Evolutionary conservation across 2,329 filamentous ascomycete genomes (phyloP), one percentile per base, ranked within the genome.

Genomic region (Diaporthe citriasiana): DNA sequence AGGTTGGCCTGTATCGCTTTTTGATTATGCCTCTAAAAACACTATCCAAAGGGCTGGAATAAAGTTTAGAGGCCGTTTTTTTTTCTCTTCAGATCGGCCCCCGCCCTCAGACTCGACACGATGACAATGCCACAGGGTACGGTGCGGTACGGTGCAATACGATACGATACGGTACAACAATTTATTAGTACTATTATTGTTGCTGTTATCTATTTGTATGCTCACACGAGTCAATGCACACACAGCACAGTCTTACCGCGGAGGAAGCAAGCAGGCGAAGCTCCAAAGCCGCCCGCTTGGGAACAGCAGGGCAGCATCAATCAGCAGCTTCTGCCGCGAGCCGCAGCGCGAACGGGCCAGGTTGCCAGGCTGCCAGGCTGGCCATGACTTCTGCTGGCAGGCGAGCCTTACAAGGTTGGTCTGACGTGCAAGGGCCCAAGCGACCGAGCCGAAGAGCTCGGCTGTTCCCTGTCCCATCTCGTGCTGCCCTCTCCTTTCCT

Each of bases 61-160:
- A 68, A 33, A 53, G 63, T 68, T 68, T 68, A 68, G 63, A 68
- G 63, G 63, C 63, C 47, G 63, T 68, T 68, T 68, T n/a, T n/a
- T n/a, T n/a, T n/a, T n/a, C n/a, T n/a, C n/a, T n/a, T 68, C 47
- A 68, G 63, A 68, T 68, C 63, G 33, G 47, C 47, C 27, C 15
- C 47, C 33, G 63, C 33, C 63, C 63, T 15, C 42, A 50, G 56
- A 42, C 13, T 25, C 25, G 45, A 51, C 35, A 27, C 63, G n/a
- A 68, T 68, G 19, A 53, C n/a, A 15, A 68, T 27, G 63, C 45
- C 42, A 51, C 30, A 27, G 33, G n/a, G 51, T 66, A 35, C 47
- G 45, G 38, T 33, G 27, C 40, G 19, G 25, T 47, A 33, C 40
- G 9, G 42, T 38, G 19, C 40, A 30, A 22, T 22, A 25, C 38